These are phyloP conservation scores for Hordeum pubiflorum DNA, from an alignment of 202 grass and related monocot species.

Conservation along the genomic window DNA sequence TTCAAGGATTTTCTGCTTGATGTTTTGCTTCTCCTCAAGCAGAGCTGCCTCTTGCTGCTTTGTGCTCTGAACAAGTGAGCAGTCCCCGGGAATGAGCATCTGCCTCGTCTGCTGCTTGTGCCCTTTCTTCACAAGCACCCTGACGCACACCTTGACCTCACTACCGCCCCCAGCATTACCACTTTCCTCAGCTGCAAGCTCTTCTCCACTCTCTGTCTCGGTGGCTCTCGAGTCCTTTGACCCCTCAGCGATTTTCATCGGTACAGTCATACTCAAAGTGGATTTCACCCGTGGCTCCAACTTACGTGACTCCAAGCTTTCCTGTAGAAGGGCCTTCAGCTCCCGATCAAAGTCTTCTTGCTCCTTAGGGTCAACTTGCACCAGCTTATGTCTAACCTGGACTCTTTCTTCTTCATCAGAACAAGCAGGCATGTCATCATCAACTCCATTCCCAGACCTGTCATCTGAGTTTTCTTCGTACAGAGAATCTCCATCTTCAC, in stretches of 20 bases:
- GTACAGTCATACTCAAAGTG: conserved; percentile 67
- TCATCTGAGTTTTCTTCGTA: conserved; percentile 45
- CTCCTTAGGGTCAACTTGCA: conserved; percentile 56
- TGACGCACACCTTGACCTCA: conserved; percentile 55
- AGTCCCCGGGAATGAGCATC: conserved; percentile 64
- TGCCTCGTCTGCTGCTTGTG: conserved; percentile 73
- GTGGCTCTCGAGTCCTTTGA: conserved; percentile 29
- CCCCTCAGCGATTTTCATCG: conserved; percentile 60
- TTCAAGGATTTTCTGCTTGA: conserved; percentile 65
- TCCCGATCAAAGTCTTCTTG: conserved; percentile 69
- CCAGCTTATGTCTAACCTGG: conserved; percentile 43
- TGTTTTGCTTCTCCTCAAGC: conserved; percentile 59
- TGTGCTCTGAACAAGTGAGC: conserved; percentile 57
- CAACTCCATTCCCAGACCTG: conserved; percentile 39
- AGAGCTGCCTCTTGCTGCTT: conserved; percentile 60
- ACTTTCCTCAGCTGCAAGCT: conserved; percentile 39
- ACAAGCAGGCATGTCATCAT: conserved; percentile 27
- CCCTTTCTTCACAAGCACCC: conserved; percentile 78
- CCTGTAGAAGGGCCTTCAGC: conserved; percentile 63
- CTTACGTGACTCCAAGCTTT: conserved; percentile 65
- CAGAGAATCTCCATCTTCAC: conserved; percentile 41
- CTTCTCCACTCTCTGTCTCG: conserved; percentile 42
- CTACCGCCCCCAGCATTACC: conserved; percentile 6
- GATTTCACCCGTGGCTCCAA: conserved; percentile 46
- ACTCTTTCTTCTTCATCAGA: conserved; percentile 63